Base-by-base conservation (phyloP, 2,329 filamentous ascomycete species). In the Alternaria arborescens region DNA sequence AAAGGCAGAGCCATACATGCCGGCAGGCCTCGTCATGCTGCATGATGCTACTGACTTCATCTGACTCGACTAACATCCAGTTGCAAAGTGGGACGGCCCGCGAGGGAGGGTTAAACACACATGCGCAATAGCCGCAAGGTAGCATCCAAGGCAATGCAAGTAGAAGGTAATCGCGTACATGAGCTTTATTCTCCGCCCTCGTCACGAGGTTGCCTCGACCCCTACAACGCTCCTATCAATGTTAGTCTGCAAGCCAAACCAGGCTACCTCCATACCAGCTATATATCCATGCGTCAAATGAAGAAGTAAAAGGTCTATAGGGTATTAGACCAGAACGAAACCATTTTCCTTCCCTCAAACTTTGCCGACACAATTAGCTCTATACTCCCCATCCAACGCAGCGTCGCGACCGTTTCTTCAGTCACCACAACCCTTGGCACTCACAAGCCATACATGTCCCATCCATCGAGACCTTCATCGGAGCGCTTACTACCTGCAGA, bases 401-500 rank as follows among this genome's bases (percentile, higher is more conserved):
- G 43, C 56, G 47, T 58, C 18, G 38, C 52, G 16, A 58, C 52
- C 47, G 48, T 34, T 32, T 53, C 46, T 56, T 66, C 61, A 40
- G 46, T 54, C 61, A 58, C 62, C 55, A 48, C 52, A 40, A 57
- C 55, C 44, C 46, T 52, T 50, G 32, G 26, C 42, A 24, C 36
- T 61, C 56, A 68, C 58, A 90, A 78, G 71, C 86, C 87, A 73
- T 91, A 90, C 71, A 88, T 82, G 69, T 86, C 86, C 88, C 88
- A 91, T 61, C 88, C 88, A 78, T 90, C 88, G 61, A 86, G 77
- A 64, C 3, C 3, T 16, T 78, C 75, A 43, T 63, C 65, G 30
- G 67, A 58, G 42, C 53, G 53, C 42, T 59, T 58, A 46, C 52
- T 55, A 36, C 63, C 65, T 64, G 52, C 50, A 60, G 62, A 55